Percentiles rank a stretch among this genome's conserved stretches.
phyloP scores from a whole-genome alignment of 2,329 filamentous ascomycete genomes.

The Colletotrichum chrysophilum region DNA sequence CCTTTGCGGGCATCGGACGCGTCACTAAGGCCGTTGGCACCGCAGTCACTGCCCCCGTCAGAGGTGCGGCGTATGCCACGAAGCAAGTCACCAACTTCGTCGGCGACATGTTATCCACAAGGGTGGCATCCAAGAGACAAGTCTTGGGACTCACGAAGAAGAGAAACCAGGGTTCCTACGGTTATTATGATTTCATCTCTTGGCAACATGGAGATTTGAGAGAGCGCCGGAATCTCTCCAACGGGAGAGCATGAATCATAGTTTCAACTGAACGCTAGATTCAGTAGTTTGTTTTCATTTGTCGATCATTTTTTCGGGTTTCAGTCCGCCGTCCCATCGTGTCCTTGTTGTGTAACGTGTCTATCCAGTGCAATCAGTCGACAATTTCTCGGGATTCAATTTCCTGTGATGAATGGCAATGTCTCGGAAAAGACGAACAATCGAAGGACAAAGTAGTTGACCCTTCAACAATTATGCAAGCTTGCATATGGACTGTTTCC shows the following conservation, averaged over 20 bases:
- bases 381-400: background rate
- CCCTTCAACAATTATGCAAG: background rate
- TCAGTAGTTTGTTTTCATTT: background rate
- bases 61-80: background rate
- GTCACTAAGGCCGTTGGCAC: background rate
- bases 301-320: background rate
- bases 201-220: background rate
- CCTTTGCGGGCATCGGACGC: background rate
- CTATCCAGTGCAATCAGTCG: background rate
- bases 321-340: background rate
- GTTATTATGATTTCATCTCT: background rate
- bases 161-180: background rate
- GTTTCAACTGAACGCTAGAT: background rate
- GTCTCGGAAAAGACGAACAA: too few species aligned
- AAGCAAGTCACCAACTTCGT: background rate
- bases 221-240: background rate
- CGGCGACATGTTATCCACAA: background rate
- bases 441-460: background rate
- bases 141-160: background rate
- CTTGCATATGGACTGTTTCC: too few species aligned
- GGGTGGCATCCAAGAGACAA: background rate
- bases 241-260: background rate
- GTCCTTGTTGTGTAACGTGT: background rate
- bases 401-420: background rate
- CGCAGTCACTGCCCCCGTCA: background rate